These are phyloP conservation scores for Salix brachista DNA, from an alignment of 345 rosid species.

Conservation along the genomic window DNA sequence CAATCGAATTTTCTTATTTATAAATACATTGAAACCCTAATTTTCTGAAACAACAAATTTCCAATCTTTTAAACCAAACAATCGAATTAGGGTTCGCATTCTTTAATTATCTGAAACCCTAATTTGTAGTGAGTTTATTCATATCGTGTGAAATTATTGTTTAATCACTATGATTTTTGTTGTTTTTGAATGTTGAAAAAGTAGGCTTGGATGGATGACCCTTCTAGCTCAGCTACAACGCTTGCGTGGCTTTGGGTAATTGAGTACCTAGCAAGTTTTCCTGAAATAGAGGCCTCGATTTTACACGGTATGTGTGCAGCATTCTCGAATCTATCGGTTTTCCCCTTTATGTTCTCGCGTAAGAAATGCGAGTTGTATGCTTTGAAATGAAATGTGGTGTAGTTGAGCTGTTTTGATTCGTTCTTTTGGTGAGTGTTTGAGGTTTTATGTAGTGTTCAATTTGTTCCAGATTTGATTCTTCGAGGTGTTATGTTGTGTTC, in stretches of 20 bases:
- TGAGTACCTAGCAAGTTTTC: conserved; percentile 44
- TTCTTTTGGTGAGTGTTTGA: not conserved
- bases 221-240: conserved; percentile 13
- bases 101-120: not conserved
- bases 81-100: not conserved
- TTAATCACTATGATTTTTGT: not conserved
- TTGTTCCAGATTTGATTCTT: too few relatives aligned
- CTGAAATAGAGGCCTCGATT: conserved; percentile 30
- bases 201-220: conserved; percentile 8
- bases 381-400: not conserved
- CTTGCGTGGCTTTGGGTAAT: conserved; percentile 54
- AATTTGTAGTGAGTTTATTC: not conserved
- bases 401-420: not conserved
- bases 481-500: not conserved
- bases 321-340: not conserved
- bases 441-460: not conserved
- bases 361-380: not conserved
- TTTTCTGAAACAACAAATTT: not conserved
- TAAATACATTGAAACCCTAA: too few relatives aligned
- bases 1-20: too few relatives aligned
- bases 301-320: conserved; percentile 33
- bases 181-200: not conserved
- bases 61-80: not conserved
- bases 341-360: not conserved
- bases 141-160: not conserved